Evolutionary conservation across 1,139 yeast genomes (phyloP), one percentile per base, ranked within the genome.

Genomic region (Eremothecium gossypii): DNA sequence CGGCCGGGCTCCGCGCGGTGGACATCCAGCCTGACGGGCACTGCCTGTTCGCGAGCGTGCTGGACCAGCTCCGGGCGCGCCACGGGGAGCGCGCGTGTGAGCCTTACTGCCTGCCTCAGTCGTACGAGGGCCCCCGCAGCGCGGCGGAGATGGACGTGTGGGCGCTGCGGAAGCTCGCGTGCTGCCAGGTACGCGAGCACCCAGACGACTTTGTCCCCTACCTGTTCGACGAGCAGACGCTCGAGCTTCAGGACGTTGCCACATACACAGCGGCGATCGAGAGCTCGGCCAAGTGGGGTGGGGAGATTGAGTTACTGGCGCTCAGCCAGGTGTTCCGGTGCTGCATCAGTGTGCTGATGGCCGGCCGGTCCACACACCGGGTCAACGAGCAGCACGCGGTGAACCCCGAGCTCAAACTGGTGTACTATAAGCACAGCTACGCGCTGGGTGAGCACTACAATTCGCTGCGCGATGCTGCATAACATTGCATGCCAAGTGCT

Each of bases 391-490:
- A 64, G 6, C 61, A 60, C 0, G 76, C 72, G 1, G 44, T 49
- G 4, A 62, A 65, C 10, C 73, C 76, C 0, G 82, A 73, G 53
- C 67, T 89, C 51, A 76, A 73, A 47, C 60, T 91, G 47, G 95
- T 86, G 0, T 89, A 80, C 59, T 91, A 84, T 60, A 83, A 81
- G 61, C 94, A 87, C 60, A 76, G 79, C 28, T 89, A 78, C 60
- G 94, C 96, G 0, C 70, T 91, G 33, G 97, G 97, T 33, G 97
- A 89, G 64, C 98, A 91, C 64, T 91, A 91, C 63, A 89, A 91
- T 60, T 85, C 96, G 4, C 66, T 87, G 42, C 72, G 80, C 45
- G 84, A 79, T 60, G 53, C 45, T 6, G 6, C 23, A 3, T 17
- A 17, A 17, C 6, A 3, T 4, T 17, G 3, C 6, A 6, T 17